Evolutionary conservation across 352 stramenopile species (phyloP).

Genomic region (Globisporangium acanthophoron): DNA sequence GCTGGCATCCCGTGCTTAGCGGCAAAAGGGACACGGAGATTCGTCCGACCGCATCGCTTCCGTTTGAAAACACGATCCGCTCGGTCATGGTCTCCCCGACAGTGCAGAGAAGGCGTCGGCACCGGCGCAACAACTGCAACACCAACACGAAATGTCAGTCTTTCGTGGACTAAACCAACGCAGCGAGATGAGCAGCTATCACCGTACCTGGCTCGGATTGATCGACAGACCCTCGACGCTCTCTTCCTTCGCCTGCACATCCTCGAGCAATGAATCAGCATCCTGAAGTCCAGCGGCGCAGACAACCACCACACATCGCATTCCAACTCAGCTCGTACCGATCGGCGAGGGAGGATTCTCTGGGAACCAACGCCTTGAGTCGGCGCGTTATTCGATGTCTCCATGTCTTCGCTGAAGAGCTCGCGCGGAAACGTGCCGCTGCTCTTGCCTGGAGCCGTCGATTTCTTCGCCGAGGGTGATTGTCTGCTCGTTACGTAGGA

Average conservation of each 20-base stretch:
- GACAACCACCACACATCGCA: no score
- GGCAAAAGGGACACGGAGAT: slow-evolving; percentile 77
- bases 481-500: background rate
- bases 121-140: slow-evolving; percentile 46
- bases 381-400: background rate
- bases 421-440: background rate
- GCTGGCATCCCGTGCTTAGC: slow-evolving; percentile 79
- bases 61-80: slow-evolving; percentile 74
- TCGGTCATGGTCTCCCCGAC: slow-evolving; percentile 70
- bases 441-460: background rate
- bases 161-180: background rate
- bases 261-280: background rate
- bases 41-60: slow-evolving; percentile 39
- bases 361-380: background rate
- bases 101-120: slow-evolving; percentile 62
- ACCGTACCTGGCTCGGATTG: slow-evolving; percentile 13
- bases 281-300: no score
- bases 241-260: slow-evolving; percentile 5
- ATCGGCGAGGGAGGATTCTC: background rate
- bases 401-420: background rate
- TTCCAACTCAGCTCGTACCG: background rate
- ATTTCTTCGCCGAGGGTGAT: background rate
- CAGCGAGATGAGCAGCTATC: background rate
- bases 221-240: slow-evolving; percentile 6
- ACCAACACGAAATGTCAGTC: background rate